phyloP scores from a whole-genome alignment of 495 filamentous ascomycete genomes.

The Bacidia rubella region DNA sequence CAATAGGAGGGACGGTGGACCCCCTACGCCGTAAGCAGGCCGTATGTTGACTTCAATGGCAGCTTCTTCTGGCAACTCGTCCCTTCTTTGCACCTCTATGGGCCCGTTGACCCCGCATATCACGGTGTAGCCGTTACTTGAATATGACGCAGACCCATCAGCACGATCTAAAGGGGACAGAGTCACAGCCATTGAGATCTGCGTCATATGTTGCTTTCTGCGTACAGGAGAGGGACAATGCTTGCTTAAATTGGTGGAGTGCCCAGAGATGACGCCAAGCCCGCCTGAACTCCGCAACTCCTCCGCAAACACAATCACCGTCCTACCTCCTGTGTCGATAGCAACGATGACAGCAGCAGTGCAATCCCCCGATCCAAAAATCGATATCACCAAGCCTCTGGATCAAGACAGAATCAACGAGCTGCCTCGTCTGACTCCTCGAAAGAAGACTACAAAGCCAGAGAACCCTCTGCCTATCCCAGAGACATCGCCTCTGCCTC shows the following conservation, averaged over 20 bases:
- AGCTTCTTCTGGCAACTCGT: slow-evolving; percentile 81
- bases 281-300: not conserved
- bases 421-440: slow-evolving; percentile 56
- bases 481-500: slow-evolving; percentile 55
- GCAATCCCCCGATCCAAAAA: not conserved
- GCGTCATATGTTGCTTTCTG: no score
- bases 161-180: slow-evolving; percentile 52
- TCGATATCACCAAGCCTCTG: not conserved
- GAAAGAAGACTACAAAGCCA: slow-evolving; percentile 36
- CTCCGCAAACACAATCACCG: not conserved
- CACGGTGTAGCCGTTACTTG: slow-evolving; percentile 63
- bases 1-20: slow-evolving; percentile 37
- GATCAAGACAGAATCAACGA: slow-evolving; percentile 39
- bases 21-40: slow-evolving; percentile 70
- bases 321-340: not conserved
- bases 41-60: slow-evolving; percentile 81
- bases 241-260: not conserved
- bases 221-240: no score
- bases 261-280: no score
- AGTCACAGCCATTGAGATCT: not conserved
- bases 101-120: slow-evolving; percentile 82
- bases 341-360: slow-evolving; percentile 7
- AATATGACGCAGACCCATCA: slow-evolving; percentile 80
- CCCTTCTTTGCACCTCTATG: slow-evolving; percentile 75
- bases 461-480: slow-evolving; percentile 52